These are phyloP conservation scores for Akanthomyces lecanii DNA, from an alignment of 2,329 filamentous ascomycete species.

Conservation along the genomic window DNA sequence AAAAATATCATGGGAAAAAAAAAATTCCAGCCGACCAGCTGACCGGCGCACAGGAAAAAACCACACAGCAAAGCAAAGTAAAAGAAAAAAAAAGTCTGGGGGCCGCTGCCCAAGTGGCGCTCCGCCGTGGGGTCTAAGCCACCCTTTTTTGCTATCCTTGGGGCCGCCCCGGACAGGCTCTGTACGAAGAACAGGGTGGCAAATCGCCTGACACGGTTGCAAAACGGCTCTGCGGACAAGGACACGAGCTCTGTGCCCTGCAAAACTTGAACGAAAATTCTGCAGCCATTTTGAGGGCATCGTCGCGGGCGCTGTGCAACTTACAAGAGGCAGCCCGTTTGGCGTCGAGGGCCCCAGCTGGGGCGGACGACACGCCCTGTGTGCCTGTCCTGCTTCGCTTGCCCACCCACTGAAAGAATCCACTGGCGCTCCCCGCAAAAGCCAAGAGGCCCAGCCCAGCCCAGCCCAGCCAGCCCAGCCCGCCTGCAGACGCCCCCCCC, in stretches of 20 bases:
- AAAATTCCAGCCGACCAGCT: conserved; percentile 7
- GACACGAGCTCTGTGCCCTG: no score
- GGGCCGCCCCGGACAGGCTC: no score
- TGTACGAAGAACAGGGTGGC: neutral
- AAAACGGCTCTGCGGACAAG: neutral
- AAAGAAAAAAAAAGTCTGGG: conserved; percentile 1
- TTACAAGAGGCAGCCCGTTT: conserved; percentile 1
- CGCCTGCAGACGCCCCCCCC: conserved; percentile 1
- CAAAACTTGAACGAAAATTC: conserved; percentile 12
- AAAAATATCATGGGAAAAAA: neutral
- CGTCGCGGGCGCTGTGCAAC: neutral
- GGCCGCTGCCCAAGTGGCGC: conserved; percentile 14
- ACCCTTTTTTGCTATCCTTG: neutral
- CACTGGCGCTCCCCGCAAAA: conserved; percentile 12
- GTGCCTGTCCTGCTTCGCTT: neutral
- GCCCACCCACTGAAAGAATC: neutral
- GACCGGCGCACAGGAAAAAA: neutral
- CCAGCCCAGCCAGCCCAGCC: neutral
- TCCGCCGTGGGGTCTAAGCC: conserved; percentile 15
- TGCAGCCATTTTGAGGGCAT: neutral
- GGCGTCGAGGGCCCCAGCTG: neutral
- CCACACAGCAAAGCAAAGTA: neutral
- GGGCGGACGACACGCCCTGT: neutral
- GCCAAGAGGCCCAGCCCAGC: neutral
- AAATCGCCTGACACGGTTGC: neutral